Base-by-base conservation (phyloP, 129 eudicot species). In the sunflower (Helianthus annuus) region DNA sequence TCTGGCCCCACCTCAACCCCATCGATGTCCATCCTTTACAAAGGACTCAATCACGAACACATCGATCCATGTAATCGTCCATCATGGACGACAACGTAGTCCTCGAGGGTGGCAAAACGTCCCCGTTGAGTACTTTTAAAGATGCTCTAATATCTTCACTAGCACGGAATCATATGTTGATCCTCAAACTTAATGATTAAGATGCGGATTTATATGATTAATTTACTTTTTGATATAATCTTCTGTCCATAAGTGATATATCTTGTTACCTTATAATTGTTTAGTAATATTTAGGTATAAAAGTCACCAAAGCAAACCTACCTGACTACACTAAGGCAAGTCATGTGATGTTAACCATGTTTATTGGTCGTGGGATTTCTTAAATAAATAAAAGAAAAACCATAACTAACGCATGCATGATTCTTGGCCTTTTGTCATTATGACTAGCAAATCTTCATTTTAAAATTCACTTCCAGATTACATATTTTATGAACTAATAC, bases 151-250 rank as follows among this genome's bases (percentile, higher is more conserved):
- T 54, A 56, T 56, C 61, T 55, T 55, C 32, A 19, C 34, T 12
- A 3, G 34, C 62, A 56, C 13, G 11, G 24, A 56, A 56, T 56
- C 62, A 8, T 32, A 56, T 22, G 34, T 22, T 56, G 62, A 19
- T 56, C 32, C 34, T 56, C 62, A 56, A 56, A 10, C 62, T 17
- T 14, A 56, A 56, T 56, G 34, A 56, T 56, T 56, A 56, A 54
- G 32, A 55, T 51, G 19, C 19, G 15, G 7, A 7, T 49, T 49
- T 49, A 49, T 17, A 54, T 54, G 60, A 54, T 54, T 54, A 54
- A 54, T 32, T 32, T 54, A 8, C 7, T 54, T 54, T 54, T 4
- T 17, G 32, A 7, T 53, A 53, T 53, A 1, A 42, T 42, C 46
- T 42, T 42, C 11, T 42, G 2, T 7, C 46, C 10, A 42, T 42